Conservation (phyloP, 2,329 filamentous ascomycete species). For the Claviceps humidiphila region DNA sequence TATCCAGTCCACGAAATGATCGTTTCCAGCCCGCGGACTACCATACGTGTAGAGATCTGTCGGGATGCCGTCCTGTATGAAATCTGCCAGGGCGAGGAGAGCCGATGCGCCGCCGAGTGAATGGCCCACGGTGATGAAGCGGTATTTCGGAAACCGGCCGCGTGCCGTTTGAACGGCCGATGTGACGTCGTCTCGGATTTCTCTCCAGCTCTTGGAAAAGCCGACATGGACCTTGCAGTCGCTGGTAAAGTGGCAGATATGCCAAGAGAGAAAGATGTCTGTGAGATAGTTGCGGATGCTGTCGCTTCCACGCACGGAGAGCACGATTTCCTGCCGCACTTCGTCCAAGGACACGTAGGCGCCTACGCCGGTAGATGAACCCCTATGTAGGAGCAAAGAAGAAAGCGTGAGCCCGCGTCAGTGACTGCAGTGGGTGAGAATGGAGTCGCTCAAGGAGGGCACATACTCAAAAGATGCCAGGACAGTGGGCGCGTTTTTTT, state of each 20-base stretch:
- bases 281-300: constrained; percentile 50
- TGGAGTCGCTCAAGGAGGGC: not conserved
- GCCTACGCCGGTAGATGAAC: constrained; percentile 28
- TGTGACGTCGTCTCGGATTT: constrained; percentile 31
- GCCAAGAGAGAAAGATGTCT: constrained; percentile 27
- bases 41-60: constrained; percentile 53
- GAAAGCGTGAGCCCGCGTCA: constrained; percentile 1
- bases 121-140: constrained; percentile 50
- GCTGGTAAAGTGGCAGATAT: constrained; percentile 16
- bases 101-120: constrained; percentile 55
- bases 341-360: constrained; percentile 40
- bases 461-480: constrained; percentile 27
- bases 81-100: constrained; percentile 42
- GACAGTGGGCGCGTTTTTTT: constrained; percentile 29
- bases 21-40: constrained; percentile 51
- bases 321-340: constrained; percentile 38
- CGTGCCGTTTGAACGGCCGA: constrained; percentile 30
- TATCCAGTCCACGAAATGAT: constrained; percentile 39
- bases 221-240: constrained; percentile 42
- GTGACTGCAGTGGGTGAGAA: not conserved
- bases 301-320: constrained; percentile 45
- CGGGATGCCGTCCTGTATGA: constrained; percentile 33
- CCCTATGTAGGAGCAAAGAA: constrained; percentile 16
- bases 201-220: constrained; percentile 46
- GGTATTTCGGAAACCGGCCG: constrained; percentile 35